Evolutionary conservation across 352 stramenopile species (phyloP).

Genomic region (Elongisporangium prolatum): DNA sequence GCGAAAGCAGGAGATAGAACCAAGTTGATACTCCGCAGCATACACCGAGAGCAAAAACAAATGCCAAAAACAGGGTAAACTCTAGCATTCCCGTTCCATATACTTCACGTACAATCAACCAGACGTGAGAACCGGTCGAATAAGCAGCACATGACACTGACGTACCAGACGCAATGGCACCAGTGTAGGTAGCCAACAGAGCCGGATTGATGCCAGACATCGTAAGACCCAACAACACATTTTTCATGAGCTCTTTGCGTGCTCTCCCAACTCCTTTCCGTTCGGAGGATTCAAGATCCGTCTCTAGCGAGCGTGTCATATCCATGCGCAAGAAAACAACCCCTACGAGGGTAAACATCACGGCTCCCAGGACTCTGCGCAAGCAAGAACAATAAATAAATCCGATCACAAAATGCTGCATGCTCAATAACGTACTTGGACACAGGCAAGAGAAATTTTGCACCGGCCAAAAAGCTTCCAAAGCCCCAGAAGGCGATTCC

Average conservation of each 20-base stretch:
- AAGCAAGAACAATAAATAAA: conserved; percentile 1
- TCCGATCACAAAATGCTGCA: neutral
- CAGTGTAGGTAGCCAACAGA: conserved; percentile 82
- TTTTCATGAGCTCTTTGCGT: conserved; percentile 72
- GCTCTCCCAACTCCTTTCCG: conserved; percentile 42
- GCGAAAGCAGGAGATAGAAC: conserved; percentile 83
- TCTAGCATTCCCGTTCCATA: conserved; percentile 85
- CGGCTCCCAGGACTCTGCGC: conserved; percentile 66
- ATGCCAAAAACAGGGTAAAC: conserved; percentile 78
- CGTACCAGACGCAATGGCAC: conserved; percentile 80
- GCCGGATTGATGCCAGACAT: conserved; percentile 88
- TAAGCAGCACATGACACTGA: neutral
- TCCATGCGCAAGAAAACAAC: conserved; percentile 79
- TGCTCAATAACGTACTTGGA: conserved; percentile 62
- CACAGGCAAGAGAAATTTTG: conserved; percentile 76
- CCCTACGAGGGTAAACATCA: conserved; percentile 83
- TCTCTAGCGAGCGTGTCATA: conserved; percentile 68
- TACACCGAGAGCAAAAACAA: conserved; percentile 82
- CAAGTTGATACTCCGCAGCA: conserved; percentile 84
- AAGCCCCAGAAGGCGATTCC: conserved; percentile 88
- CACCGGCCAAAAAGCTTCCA: conserved; percentile 80
- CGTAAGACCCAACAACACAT: conserved; percentile 79
- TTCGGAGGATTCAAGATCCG: conserved; percentile 42
- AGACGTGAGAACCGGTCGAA: neutral
- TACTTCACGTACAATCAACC: conserved; percentile 28